Evolutionary conservation across 768 basidiomycete genomes (phyloP).

Genomic region (Guyanaporus albipodus): DNA sequence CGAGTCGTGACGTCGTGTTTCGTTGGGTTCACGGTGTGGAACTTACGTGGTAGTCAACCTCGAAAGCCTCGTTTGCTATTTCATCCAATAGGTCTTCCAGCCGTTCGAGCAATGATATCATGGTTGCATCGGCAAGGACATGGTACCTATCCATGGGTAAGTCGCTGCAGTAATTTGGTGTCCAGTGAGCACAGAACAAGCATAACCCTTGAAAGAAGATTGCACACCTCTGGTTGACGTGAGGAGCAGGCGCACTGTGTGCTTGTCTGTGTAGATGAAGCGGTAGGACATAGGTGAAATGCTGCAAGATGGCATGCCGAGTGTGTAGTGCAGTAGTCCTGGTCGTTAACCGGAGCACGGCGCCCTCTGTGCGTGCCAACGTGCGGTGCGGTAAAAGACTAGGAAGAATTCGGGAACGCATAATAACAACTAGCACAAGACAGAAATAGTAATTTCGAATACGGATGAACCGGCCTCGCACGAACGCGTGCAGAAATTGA

Average conservation of each 20-base stretch:
- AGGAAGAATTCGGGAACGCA: conserved; percentile 20
- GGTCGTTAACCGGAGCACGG: conserved; percentile 4
- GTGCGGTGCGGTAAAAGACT: conserved; percentile 10
- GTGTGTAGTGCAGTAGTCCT: not conserved
- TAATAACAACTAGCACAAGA: not conserved
- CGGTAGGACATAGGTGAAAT: not conserved
- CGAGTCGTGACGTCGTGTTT: not conserved
- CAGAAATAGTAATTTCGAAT: not conserved
- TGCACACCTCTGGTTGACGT: conserved; percentile 50
- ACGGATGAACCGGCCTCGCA: too few species aligned
- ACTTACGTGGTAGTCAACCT: conserved; percentile 87
- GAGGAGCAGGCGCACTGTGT: conserved; percentile 53
- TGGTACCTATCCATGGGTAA: conserved; percentile 70
- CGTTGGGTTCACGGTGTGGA: not conserved
- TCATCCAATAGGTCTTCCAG: conserved; percentile 72
- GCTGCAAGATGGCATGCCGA: not conserved
- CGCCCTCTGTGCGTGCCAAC: conserved; percentile 1
- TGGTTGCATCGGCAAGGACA: conserved; percentile 64
- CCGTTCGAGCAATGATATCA: conserved; percentile 71
- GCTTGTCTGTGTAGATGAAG: conserved; percentile 15
- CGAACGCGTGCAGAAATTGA: too few species aligned
- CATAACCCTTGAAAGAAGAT: not conserved
- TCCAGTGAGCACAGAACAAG: not conserved
- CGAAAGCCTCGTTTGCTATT: conserved; percentile 51
- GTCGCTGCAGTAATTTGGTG: conserved; percentile 31